A percentile compares a stretch with the other conserved stretches of the same genome.
Evolutionary conservation across 306 rosid species (phyloP).

Genomic region (Cicer pinnatifidum): DNA sequence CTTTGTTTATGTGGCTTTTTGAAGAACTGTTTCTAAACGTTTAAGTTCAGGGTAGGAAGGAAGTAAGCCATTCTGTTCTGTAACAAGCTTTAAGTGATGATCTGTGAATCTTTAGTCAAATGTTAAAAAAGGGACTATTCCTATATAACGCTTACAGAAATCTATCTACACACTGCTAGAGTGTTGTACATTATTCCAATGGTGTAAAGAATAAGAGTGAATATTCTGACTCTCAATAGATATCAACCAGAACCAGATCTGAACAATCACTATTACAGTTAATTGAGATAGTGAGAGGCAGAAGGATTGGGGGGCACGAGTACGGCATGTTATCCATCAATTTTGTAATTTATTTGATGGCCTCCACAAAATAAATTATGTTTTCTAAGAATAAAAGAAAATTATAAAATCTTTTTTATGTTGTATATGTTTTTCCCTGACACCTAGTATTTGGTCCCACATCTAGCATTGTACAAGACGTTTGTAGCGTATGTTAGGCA

Average conservation of each 20-base stretch:
- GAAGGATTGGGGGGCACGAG: not conserved
- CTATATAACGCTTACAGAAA: not conserved
- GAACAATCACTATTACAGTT: not conserved
- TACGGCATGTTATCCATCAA: not conserved
- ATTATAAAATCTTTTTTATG: not conserved
- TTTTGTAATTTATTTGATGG: not conserved
- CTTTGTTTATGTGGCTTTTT: not conserved
- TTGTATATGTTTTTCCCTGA: not conserved
- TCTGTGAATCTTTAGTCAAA: constrained; percentile 9
- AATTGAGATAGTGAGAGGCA: not conserved
- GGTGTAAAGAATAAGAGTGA: not conserved
- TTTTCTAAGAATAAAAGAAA: not conserved
- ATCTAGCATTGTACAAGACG: not conserved
- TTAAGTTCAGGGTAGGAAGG: not conserved
- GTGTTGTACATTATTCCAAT: constrained; percentile 2
- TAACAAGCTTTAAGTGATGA: constrained; percentile 2
- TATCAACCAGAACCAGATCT: not conserved
- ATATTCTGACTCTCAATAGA: not conserved
- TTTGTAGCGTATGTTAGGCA: not conserved
- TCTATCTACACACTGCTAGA: not conserved
- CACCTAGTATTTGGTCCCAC: not conserved
- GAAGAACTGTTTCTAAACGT: constrained; percentile 2
- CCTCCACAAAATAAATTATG: not conserved
- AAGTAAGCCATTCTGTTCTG: constrained; percentile 13
- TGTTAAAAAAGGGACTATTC: not conserved